Conservation (phyloP, 495 filamentous ascomycete species). For the Ascobolus immersus region DNA sequence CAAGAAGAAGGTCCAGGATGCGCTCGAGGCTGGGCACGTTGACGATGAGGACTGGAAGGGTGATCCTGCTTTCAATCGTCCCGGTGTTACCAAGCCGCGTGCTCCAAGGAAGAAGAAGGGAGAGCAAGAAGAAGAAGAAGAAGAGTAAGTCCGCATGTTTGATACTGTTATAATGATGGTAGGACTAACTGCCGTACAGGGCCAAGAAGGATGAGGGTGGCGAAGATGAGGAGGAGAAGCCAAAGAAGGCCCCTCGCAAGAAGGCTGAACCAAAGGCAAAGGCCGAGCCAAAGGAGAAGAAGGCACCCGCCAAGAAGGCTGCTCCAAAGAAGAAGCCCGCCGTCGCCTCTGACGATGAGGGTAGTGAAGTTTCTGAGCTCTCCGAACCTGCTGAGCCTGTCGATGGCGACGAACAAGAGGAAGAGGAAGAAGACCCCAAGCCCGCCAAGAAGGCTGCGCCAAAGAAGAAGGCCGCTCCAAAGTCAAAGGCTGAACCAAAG, state of each 20-base stretch:
- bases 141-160: conserved; percentile 3
- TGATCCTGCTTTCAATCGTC: conserved; percentile 30
- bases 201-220: conserved; percentile 1
- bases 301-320: conserved; percentile 8
- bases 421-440: neutral
- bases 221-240: conserved; percentile 7
- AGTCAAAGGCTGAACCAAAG: conserved; percentile 3
- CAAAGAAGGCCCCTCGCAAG: conserved; percentile 9
- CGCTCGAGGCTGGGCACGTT: conserved; percentile 41
- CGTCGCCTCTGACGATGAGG: no score
- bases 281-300: conserved; percentile 9
- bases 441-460: conserved; percentile 2
- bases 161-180: no score
- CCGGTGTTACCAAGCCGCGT: neutral
- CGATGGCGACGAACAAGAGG: no score
- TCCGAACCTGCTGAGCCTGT: no score
- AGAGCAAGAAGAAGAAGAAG: conserved; percentile 7
- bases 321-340: conserved; percentile 4
- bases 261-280: conserved; percentile 4
- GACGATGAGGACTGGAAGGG: conserved; percentile 45
- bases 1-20: conserved; percentile 33
- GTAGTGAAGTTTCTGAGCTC: no score
- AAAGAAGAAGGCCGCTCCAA: conserved; percentile 4
- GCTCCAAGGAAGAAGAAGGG: conserved; percentile 1
- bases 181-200: neutral